Evolutionary conservation across 1,284 basidiomycete species (phyloP).

Genomic region (Malassezia japonica): DNA sequence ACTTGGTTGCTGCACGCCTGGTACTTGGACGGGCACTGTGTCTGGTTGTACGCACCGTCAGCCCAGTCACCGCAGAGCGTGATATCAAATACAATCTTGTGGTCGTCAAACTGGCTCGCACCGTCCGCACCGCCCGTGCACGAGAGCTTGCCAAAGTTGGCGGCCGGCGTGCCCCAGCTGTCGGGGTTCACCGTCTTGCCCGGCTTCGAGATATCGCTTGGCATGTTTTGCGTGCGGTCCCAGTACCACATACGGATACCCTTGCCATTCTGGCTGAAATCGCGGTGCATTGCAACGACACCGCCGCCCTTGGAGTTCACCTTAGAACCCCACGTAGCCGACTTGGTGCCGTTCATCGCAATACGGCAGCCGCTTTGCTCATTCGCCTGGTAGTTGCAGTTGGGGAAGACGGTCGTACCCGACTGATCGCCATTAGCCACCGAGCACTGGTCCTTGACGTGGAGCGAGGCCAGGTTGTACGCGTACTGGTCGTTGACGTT

Average conservation of each 20-base stretch:
- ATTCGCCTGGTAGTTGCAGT: slow-evolving; percentile 28
- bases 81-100: slow-evolving; percentile 41
- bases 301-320: slow-evolving; percentile 39
- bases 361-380: slow-evolving; percentile 34
- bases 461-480: slow-evolving; percentile 27
- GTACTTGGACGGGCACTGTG: slow-evolving; percentile 26
- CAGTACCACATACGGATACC: slow-evolving; percentile 45
- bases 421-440: slow-evolving; percentile 17
- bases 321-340: slow-evolving; percentile 27
- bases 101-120: slow-evolving; percentile 23
- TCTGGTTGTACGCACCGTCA: slow-evolving; percentile 22
- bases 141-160: slow-evolving; percentile 27
- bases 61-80: slow-evolving; percentile 44
- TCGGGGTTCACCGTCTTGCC: slow-evolving; percentile 23
- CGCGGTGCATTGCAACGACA: slow-evolving; percentile 41
- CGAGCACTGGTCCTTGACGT: slow-evolving; percentile 28
- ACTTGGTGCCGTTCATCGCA: slow-evolving; percentile 30
- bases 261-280: slow-evolving; percentile 31
- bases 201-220: slow-evolving; percentile 24
- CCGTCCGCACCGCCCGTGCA: slow-evolving; percentile 19
- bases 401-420: slow-evolving; percentile 25
- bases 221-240: slow-evolving; percentile 19
- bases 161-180: slow-evolving; percentile 33
- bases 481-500: slow-evolving; percentile 41
- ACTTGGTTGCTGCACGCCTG: slow-evolving; percentile 31